These are phyloP conservation scores for Gastrolobium villosum DNA, from an alignment of 306 rosid genomes.

Conservation along the genomic window DNA sequence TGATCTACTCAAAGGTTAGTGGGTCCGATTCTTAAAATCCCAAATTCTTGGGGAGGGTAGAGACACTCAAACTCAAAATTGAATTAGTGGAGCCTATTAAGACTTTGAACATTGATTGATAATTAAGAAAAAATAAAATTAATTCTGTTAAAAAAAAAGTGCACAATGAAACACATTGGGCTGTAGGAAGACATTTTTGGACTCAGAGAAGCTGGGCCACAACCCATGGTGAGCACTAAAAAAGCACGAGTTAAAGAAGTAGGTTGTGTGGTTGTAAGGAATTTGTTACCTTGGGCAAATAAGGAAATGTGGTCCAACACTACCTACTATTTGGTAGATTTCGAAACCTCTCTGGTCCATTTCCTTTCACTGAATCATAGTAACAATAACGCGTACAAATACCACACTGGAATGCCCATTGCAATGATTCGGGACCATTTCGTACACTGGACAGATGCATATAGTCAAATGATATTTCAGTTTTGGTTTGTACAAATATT, in stretches of 20 bases:
- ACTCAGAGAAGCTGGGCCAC: background rate
- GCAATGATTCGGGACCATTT: background rate
- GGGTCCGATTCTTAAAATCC: too few relatives aligned
- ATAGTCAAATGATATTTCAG: background rate
- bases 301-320: conserved; percentile 32
- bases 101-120: too few relatives aligned
- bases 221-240: background rate
- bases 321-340: conserved; percentile 8
- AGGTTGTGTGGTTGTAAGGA: background rate
- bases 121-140: too few relatives aligned
- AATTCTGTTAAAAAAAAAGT: background rate
- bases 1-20: too few relatives aligned
- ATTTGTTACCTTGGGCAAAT: background rate
- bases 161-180: background rate
- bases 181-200: background rate
- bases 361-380: background rate
- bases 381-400: background rate
- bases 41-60: too few relatives aligned
- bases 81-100: too few relatives aligned
- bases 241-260: background rate
- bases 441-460: background rate
- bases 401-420: background rate
- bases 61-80: too few relatives aligned
- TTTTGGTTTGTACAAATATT: too few relatives aligned
- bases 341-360: background rate